These are phyloP conservation scores for Candida neerlandica DNA, from an alignment of 1,139 yeast species.

Conservation along the genomic window DNA sequence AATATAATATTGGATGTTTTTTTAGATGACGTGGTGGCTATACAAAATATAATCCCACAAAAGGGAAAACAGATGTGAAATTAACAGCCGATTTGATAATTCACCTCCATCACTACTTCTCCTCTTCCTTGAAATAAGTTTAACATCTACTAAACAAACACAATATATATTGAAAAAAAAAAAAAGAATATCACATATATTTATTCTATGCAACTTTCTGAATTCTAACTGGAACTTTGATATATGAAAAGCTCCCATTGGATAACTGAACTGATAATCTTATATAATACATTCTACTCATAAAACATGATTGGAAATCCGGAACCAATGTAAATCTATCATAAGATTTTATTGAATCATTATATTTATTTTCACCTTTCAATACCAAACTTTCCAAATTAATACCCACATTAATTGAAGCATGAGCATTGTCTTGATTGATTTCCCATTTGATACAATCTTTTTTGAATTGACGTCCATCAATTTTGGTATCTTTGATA, in stretches of 20 bases:
- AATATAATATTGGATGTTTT: too few species aligned
- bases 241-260: conserved; percentile 28
- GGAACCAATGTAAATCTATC: conserved; percentile 36
- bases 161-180: neutral
- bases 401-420: conserved; percentile 14
- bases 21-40: neutral
- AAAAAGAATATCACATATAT: neutral
- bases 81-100: too few species aligned
- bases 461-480: conserved; percentile 9
- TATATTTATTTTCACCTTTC: conserved; percentile 13
- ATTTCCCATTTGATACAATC: conserved; percentile 10
- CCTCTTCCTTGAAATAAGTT: too few species aligned
- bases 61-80: too few species aligned
- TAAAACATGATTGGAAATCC: conserved; percentile 40
- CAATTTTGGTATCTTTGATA: conserved; percentile 19
- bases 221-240: conserved; percentile 37
- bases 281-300: conserved; percentile 39
- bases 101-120: too few species aligned
- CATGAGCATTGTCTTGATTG: conserved; percentile 1
- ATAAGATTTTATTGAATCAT: conserved; percentile 10
- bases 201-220: conserved; percentile 12
- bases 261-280: conserved; percentile 31
- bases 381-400: conserved; percentile 14
- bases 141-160: too few species aligned
- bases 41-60: too few species aligned